These are phyloP conservation scores for Zizania palustris DNA, from an alignment of 202 grass and related monocot species.

Conservation along the genomic window DNA sequence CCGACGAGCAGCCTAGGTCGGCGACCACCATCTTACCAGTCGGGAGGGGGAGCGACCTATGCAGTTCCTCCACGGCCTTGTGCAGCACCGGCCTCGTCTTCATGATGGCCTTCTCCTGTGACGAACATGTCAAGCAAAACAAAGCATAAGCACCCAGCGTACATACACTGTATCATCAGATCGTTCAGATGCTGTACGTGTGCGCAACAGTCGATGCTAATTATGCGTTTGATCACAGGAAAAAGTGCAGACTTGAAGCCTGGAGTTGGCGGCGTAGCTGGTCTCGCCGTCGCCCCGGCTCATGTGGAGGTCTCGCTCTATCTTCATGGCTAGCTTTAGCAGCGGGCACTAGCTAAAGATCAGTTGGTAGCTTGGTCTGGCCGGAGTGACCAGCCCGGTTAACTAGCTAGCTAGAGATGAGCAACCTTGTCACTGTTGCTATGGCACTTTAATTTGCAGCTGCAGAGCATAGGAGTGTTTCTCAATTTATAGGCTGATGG, in stretches of 20 bases:
- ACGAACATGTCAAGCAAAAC: background rate
- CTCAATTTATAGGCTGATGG: too few relatives aligned
- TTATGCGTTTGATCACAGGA: too few relatives aligned
- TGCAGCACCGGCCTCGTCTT: constrained; percentile 44
- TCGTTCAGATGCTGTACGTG: background rate
- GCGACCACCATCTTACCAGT: constrained; percentile 43
- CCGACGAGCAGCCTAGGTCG: constrained; percentile 70
- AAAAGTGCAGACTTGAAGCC: constrained; percentile 44
- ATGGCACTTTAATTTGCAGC: too few relatives aligned
- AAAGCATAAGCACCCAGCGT: background rate
- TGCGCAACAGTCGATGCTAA: background rate
- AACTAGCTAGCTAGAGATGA: too few relatives aligned
- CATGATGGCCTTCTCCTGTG: constrained; percentile 51
- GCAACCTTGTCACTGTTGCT: too few relatives aligned
- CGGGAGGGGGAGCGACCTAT: constrained; percentile 4
- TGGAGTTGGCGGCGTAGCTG: constrained; percentile 66
- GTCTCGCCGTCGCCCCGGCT: constrained; percentile 40
- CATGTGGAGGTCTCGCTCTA: constrained; percentile 63
- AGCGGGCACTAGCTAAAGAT: background rate
- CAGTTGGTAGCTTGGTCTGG: too few relatives aligned
- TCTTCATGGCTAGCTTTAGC: constrained; percentile 40
- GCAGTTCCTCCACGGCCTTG: constrained; percentile 34
- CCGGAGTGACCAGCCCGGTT: too few relatives aligned
- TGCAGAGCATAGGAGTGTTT: too few relatives aligned
- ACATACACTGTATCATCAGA: background rate